phyloP scores from a whole-genome alignment of 345 rosid species.

The Erodium maritimum region DNA sequence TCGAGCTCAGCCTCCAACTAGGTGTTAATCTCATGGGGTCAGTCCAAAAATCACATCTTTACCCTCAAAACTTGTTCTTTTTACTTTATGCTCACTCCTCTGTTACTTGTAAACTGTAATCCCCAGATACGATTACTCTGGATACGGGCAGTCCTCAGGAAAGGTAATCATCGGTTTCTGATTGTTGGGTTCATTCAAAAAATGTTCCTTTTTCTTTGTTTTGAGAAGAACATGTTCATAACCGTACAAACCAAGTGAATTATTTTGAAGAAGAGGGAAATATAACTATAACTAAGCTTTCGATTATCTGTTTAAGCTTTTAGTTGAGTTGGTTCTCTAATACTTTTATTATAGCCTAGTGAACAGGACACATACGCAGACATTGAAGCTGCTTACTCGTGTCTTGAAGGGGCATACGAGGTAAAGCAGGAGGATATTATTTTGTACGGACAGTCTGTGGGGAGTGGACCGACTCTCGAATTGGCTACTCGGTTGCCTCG shows the following conservation, averaged over 20 bases:
- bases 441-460: slow-evolving; percentile 3
- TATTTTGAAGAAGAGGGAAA: too few species aligned
- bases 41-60: slow-evolving; percentile 10
- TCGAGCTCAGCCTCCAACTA: slow-evolving; percentile 58
- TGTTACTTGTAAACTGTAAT: slow-evolving; percentile 1
- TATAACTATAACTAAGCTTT: too few species aligned
- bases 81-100: background rate
- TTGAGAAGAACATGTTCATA: background rate
- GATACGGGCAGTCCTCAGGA: slow-evolving; percentile 83
- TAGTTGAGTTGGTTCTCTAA: background rate
- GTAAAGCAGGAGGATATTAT: slow-evolving; percentile 7
- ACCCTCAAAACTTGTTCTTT: background rate
- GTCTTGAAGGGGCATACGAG: slow-evolving; percentile 3
- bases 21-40: slow-evolving; percentile 80
- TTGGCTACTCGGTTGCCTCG: background rate
- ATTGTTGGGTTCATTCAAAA: background rate
- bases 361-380: slow-evolving; percentile 9
- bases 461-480: slow-evolving; percentile 7
- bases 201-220: background rate
- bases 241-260: too few species aligned
- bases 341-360: background rate
- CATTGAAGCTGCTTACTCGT: slow-evolving; percentile 6
- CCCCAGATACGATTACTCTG: slow-evolving; percentile 82
- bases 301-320: too few species aligned
- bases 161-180: slow-evolving; percentile 33